Evolutionary conservation across 176 grass and related monocot species (phyloP).

Genomic region (Pontederia crassipes): DNA sequence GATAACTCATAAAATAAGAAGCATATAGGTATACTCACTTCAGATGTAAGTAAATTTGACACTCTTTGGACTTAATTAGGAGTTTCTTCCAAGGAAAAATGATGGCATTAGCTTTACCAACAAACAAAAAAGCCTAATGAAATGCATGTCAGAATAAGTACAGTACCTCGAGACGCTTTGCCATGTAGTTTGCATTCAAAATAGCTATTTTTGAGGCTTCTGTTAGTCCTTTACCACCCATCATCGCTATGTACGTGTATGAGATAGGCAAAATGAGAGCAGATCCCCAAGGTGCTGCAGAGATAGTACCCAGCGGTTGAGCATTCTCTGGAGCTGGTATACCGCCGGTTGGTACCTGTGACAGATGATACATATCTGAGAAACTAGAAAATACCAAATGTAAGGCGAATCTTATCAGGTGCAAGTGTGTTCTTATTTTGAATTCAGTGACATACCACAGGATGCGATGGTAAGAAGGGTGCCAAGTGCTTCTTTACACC

Average conservation of each 20-base stretch:
- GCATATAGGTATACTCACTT: constrained; percentile 6
- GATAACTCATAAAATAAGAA: neutral
- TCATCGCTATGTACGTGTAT: constrained; percentile 98
- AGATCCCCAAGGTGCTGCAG: constrained; percentile 98
- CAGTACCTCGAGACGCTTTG: constrained; percentile 93
- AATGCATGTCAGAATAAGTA: neutral
- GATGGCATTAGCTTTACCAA: neutral
- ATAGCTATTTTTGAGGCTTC: constrained; percentile 98
- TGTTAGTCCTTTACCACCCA: constrained; percentile 89
- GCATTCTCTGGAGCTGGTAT: constrained; percentile 79
- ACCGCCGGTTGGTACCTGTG: constrained; percentile 74
- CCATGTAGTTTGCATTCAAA: constrained; percentile 98
- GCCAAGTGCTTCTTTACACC: constrained; percentile 98
- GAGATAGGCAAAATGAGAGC: constrained; percentile 98
- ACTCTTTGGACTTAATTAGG: neutral
- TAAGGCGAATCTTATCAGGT: neutral
- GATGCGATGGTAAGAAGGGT: constrained; percentile 96
- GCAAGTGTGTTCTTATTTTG: too few species aligned
- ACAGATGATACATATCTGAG: constrained; percentile 11
- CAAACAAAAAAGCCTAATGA: neutral
- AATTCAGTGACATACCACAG: constrained; percentile 48
- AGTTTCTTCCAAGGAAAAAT: neutral
- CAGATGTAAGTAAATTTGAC: constrained; percentile 7
- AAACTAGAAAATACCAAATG: neutral
- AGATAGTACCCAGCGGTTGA: constrained; percentile 79